These are phyloP conservation scores for Scheffersomyces lignicola DNA, from an alignment of 1,139 yeast species.

Conservation along the genomic window DNA sequence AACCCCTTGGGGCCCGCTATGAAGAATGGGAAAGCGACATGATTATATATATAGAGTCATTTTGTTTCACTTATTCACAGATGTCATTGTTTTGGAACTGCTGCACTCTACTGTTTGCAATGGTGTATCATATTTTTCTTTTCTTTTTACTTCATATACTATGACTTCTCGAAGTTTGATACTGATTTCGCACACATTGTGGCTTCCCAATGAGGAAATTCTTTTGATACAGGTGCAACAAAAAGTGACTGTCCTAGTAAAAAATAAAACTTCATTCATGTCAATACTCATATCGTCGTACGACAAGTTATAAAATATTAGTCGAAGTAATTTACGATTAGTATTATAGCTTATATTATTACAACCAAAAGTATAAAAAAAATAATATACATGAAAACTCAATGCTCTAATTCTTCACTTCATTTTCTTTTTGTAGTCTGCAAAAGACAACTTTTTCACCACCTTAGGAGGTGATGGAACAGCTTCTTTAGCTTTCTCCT, in stretches of 20 bases:
- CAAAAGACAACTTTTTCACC: conserved; percentile 75
- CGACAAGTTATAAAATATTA: neutral
- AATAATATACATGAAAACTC: neutral
- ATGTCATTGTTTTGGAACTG: no score
- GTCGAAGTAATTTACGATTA: neutral
- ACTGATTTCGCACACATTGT: neutral
- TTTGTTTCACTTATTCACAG: no score
- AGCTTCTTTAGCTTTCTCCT: conserved; percentile 15
- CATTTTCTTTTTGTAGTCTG: conserved; percentile 77
- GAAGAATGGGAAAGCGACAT: no score
- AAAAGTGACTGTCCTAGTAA: neutral
- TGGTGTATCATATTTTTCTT: neutral
- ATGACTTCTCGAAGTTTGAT: neutral
- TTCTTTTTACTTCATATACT: neutral
- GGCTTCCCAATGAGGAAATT: neutral
- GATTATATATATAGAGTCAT: neutral
- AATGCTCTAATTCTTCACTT: conserved; percentile 22
- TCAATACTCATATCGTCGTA: neutral
- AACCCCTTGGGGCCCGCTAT: no score
- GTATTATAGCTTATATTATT: neutral
- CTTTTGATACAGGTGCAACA: neutral
- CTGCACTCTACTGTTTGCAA: no score
- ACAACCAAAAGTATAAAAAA: no score
- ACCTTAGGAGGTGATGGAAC: conserved; percentile 24
- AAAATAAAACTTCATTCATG: neutral